Conservation (phyloP, 805 yeast species). For the Millerozyma acaciae region DNA sequence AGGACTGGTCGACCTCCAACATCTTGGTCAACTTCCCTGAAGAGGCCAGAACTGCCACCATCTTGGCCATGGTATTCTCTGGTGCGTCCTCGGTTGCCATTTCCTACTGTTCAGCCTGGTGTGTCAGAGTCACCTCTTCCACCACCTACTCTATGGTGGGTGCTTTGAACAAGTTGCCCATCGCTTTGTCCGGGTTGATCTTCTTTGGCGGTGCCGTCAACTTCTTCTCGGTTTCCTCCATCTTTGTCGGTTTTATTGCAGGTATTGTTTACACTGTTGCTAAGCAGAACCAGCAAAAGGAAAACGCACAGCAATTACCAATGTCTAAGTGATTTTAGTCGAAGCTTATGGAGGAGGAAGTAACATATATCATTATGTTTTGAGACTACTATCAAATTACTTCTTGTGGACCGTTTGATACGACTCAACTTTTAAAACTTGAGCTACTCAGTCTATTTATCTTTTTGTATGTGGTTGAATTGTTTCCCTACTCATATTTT, state of each 20-base stretch:
- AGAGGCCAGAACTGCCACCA: slow-evolving; percentile 61
- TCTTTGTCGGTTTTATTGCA: slow-evolving; percentile 88
- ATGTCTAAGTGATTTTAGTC: slow-evolving; percentile 9
- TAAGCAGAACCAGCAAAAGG: slow-evolving; percentile 80
- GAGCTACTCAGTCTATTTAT: too few species aligned
- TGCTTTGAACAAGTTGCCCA: slow-evolving; percentile 96
- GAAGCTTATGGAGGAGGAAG: not conserved
- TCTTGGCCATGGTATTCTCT: slow-evolving; percentile 82
- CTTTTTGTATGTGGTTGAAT: too few species aligned
- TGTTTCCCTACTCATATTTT: too few species aligned
- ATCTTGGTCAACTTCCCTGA: slow-evolving; percentile 74
- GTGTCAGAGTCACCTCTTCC: slow-evolving; percentile 97
- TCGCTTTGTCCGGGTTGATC: slow-evolving; percentile 89
- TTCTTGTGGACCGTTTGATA: too few species aligned
- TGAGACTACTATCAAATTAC: too few species aligned
- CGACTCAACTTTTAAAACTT: too few species aligned
- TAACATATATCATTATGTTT: too few species aligned
- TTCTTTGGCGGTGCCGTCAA: slow-evolving; percentile 95
- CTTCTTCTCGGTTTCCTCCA: slow-evolving; percentile 86
- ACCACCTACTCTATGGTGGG: slow-evolving; percentile 99
- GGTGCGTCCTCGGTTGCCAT: slow-evolving; percentile 96
- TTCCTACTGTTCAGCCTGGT: slow-evolving; percentile 99
- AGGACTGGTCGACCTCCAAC: slow-evolving; percentile 90
- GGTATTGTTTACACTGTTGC: slow-evolving; percentile 96
- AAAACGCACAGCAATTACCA: slow-evolving; percentile 29